Evolutionary conservation across 306 rosid species (phyloP).

Genomic region (Cotoneaster glaucophyllus): DNA sequence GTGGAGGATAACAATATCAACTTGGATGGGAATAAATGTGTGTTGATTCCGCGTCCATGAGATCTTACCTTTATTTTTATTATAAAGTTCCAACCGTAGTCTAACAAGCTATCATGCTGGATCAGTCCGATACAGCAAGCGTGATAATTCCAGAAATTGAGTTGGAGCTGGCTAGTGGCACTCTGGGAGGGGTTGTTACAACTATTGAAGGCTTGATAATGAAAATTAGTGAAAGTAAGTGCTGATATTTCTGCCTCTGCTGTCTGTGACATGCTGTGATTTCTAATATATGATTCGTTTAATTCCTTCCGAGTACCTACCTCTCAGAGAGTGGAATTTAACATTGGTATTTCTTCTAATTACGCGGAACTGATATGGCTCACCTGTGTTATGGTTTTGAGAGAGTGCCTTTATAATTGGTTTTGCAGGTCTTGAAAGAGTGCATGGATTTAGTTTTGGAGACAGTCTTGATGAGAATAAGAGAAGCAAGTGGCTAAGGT

Average conservation of each 20-base stretch:
- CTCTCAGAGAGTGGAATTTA: not conserved
- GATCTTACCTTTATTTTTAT: not conserved
- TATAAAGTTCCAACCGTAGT: not conserved
- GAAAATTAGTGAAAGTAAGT: constrained; percentile 54
- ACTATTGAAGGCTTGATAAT: constrained; percentile 84
- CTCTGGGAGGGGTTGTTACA: constrained; percentile 55
- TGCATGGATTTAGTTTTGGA: constrained; percentile 87
- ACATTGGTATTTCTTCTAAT: not conserved
- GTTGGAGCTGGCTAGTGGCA: constrained; percentile 77
- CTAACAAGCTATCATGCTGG: constrained; percentile 14
- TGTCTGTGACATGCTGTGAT: not conserved
- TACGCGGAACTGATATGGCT: not conserved
- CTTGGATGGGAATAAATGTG: not conserved
- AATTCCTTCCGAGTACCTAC: not conserved
- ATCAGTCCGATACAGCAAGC: constrained; percentile 53
- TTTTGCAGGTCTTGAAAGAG: constrained; percentile 72
- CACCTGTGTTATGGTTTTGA: not conserved
- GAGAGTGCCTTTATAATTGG: constrained; percentile 1
- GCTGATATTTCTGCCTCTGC: not conserved
- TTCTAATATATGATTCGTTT: not conserved
- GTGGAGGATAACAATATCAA: not conserved
- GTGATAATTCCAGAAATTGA: constrained; percentile 61
- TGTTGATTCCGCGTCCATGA: not conserved
- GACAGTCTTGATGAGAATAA: constrained; percentile 74
- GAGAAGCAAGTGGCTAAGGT: constrained; percentile 71